Evolutionary conservation across 1,284 basidiomycete species (phyloP).

Genomic region (Trichosporon inkin): DNA sequence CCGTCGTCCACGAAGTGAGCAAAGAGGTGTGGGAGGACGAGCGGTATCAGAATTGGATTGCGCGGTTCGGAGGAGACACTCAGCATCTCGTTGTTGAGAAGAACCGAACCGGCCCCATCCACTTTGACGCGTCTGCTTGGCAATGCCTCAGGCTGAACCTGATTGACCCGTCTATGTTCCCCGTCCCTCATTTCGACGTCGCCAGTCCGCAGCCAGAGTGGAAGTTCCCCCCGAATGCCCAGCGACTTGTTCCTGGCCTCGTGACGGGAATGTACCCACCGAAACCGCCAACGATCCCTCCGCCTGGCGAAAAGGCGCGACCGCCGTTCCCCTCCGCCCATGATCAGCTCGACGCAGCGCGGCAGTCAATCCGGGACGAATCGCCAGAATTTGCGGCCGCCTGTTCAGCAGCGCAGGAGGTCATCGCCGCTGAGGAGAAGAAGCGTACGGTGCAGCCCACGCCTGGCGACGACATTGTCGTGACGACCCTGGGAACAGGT

Average conservation of each 20-base stretch:
- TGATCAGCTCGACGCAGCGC: constrained; percentile 25
- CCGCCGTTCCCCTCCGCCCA: constrained; percentile 26
- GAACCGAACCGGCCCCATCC: constrained; percentile 63
- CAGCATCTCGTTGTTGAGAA: constrained; percentile 68
- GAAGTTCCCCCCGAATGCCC: constrained; percentile 53
- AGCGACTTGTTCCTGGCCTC: constrained; percentile 49
- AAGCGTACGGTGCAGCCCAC: constrained; percentile 12
- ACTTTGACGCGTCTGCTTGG: constrained; percentile 69
- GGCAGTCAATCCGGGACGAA: constrained; percentile 12
- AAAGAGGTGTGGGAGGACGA: constrained; percentile 64
- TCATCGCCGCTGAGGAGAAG: constrained; percentile 20
- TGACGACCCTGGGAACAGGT: constrained; percentile 82
- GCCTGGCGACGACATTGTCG: constrained; percentile 62
- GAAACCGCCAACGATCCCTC: constrained; percentile 19
- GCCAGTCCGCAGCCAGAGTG: background rate
- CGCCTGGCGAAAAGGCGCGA: constrained; percentile 29
- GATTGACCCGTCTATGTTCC: constrained; percentile 71
- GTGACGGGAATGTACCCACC: constrained; percentile 34
- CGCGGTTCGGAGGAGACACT: constrained; percentile 58
- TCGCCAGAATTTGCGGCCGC: constrained; percentile 28
- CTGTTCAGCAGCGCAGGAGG: constrained; percentile 24
- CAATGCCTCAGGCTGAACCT: constrained; percentile 67
- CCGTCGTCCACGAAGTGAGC: constrained; percentile 65
- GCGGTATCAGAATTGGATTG: constrained; percentile 69
- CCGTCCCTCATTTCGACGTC: constrained; percentile 55